Base-by-base conservation (phyloP, 2,329 filamentous ascomycete genomes). In the Pseudopyricularia cyperi region DNA sequence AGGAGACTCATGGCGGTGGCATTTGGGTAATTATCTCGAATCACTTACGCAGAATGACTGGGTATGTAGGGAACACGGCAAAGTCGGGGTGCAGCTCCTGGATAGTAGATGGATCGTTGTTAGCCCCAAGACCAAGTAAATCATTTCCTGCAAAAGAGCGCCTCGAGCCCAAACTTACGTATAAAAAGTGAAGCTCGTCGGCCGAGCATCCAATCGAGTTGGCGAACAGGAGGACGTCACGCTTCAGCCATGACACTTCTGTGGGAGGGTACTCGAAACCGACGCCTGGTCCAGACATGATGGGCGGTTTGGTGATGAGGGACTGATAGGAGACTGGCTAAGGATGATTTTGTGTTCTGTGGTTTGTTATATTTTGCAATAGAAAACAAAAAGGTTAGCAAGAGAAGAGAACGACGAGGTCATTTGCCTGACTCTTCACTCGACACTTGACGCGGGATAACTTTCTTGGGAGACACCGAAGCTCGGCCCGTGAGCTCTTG, bases 131-230 rank as follows among this genome's bases (percentile, higher is more conserved):
- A 48, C 12, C 44, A 39, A 33, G 12, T 17, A 17, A 24, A 33
- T 32, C n/a, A 37, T 22, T 30, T 30, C 48, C 8, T 44, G 30
- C 47, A 1, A 11, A 26, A 8, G n/a, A 49, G 34, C 15, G 2
- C 34, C 26, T 19, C 8, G 12, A 26, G 7, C 4, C 15, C 11
- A 19, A 35, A 63, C 78, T 55, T 75, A 93, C 89, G 62, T 89
- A 96, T 70, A 95, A 82, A 65, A 91, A 95, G 65, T 95, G 89
- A 62, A 95, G 80, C 74, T 96, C 90, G 60, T 95, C 83, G n/a
- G 77, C 76, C 12, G 80, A 91, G 63, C 57, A 83, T 53, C 90
- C 90, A 65, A 96, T 91, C 70, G 85, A 91, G 68, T 85, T 85
- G 60, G 90, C 89, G 67, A 96, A 96, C 55, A 97, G 82, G 55